Conservation (phyloP, 257 asterid genomes). For the Nicotiana knightiana region DNA sequence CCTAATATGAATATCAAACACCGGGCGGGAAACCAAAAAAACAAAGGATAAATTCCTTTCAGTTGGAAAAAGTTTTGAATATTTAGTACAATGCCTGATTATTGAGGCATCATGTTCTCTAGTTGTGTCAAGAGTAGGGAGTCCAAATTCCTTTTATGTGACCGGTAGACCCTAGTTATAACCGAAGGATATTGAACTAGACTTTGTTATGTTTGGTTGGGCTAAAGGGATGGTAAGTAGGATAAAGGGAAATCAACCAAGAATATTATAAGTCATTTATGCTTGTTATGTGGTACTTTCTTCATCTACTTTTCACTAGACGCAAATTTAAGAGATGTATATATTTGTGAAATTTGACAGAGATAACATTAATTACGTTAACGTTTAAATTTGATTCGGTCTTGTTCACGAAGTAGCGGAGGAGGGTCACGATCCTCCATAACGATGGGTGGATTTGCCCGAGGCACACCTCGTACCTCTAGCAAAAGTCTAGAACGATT, state of each 20-base stretch:
- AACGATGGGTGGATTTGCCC: too few relatives aligned
- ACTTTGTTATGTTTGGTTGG: neutral
- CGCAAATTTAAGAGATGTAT: too few relatives aligned
- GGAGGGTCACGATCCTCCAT: too few relatives aligned
- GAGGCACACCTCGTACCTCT: too few relatives aligned
- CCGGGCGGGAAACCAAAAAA: too few relatives aligned
- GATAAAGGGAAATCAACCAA: neutral
- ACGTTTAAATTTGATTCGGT: too few relatives aligned
- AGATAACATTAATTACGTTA: too few relatives aligned
- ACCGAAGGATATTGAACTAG: neutral
- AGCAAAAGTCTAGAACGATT: too few relatives aligned
- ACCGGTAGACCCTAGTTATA: neutral
- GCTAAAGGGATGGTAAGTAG: neutral
- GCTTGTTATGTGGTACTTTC: neutral
- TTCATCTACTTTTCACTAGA: too few relatives aligned
- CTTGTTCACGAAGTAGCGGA: too few relatives aligned
- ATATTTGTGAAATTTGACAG: too few relatives aligned
- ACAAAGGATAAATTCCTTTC: neutral
- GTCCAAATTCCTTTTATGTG: neutral
- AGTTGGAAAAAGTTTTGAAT: neutral
- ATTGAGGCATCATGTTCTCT: conserved; percentile 16
- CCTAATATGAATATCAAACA: too few relatives aligned
- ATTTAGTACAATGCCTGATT: conserved; percentile 12
- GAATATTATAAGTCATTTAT: neutral
- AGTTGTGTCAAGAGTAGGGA: neutral